Percentiles rank a stretch among this genome's conserved stretches.
Conservation (phyloP, 164 flowering plant species). For the Hamamelis virginiana region DNA sequence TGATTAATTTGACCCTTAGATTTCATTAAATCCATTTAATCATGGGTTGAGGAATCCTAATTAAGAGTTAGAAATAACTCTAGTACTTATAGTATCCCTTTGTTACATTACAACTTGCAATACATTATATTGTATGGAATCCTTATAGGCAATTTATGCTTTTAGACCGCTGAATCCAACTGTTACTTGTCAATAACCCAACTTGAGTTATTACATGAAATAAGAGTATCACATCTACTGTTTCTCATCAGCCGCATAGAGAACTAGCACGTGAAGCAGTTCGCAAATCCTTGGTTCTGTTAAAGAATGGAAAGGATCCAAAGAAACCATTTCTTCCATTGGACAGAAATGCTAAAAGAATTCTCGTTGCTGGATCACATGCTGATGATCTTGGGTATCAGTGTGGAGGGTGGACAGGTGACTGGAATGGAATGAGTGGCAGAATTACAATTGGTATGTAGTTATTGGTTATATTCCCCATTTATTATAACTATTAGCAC, state of each 20-base stretch:
- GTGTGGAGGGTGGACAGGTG: conserved; percentile 90
- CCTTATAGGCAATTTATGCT: not conserved
- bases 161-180: too few species aligned
- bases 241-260: conserved; percentile 60
- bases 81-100: not conserved
- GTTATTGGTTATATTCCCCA: too few species aligned
- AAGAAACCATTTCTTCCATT: conserved; percentile 69
- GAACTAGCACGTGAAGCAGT: conserved; percentile 88
- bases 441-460: conserved; percentile 70
- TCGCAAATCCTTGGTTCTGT: conserved; percentile 76
- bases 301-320: conserved; percentile 78
- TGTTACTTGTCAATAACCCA: not conserved
- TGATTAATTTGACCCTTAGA: too few species aligned
- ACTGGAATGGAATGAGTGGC: conserved; percentile 75
- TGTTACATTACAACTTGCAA: not conserved
- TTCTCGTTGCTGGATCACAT: conserved; percentile 79
- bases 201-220: not conserved
- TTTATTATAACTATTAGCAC: not conserved
- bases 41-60: not conserved
- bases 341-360: conserved; percentile 55
- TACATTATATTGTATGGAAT: not conserved
- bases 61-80: not conserved
- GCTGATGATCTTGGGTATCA: conserved; percentile 91
- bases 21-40: too few species aligned
- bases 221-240: not conserved